Evolutionary conservation across 2,329 filamentous ascomycete genomes (phyloP).

Genomic region (Mariannaea elegans): DNA sequence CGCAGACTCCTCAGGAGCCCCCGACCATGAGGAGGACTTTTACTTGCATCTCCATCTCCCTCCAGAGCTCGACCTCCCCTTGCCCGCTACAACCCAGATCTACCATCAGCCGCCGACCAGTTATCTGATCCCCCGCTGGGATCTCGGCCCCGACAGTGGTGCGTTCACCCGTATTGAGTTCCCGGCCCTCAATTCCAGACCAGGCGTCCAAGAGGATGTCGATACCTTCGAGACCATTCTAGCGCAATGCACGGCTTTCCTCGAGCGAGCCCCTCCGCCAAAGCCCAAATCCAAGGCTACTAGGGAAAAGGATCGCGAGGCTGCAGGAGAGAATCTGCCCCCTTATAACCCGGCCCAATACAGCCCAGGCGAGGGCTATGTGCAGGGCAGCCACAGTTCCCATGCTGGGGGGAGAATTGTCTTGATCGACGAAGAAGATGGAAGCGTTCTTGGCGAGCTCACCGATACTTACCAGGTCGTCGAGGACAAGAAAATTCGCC

Average conservation of each 20-base stretch:
- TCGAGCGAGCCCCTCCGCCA: conserved; percentile 80
- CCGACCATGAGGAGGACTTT: conserved; percentile 85
- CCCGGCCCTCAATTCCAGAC: conserved; percentile 74
- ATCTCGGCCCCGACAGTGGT: conserved; percentile 85
- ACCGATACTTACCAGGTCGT: conserved; percentile 82
- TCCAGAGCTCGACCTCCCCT: conserved; percentile 90
- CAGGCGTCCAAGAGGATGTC: conserved; percentile 86
- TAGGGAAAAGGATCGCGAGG: conserved; percentile 52
- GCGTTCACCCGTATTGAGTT: conserved; percentile 96
- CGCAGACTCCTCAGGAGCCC: conserved; percentile 62
- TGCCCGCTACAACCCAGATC: conserved; percentile 95
- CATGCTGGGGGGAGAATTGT: conserved; percentile 77
- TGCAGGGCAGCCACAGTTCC: conserved; percentile 67
- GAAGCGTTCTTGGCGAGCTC: conserved; percentile 92
- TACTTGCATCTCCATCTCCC: conserved; percentile 95
- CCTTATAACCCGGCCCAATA: conserved; percentile 86
- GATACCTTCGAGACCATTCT: conserved; percentile 98
- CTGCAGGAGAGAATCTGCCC: conserved; percentile 57
- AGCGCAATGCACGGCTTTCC: conserved; percentile 96
- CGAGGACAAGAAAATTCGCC: conserved; percentile 77
- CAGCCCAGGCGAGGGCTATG: conserved; percentile 81
- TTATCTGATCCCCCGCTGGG: conserved; percentile 96
- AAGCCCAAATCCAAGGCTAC: conserved; percentile 47
- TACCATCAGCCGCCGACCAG: conserved; percentile 93
- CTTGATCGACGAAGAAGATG: conserved; percentile 93